Conservation (phyloP, 2,329 filamentous ascomycete species). For the Lasiodiplodia citricola region DNA sequence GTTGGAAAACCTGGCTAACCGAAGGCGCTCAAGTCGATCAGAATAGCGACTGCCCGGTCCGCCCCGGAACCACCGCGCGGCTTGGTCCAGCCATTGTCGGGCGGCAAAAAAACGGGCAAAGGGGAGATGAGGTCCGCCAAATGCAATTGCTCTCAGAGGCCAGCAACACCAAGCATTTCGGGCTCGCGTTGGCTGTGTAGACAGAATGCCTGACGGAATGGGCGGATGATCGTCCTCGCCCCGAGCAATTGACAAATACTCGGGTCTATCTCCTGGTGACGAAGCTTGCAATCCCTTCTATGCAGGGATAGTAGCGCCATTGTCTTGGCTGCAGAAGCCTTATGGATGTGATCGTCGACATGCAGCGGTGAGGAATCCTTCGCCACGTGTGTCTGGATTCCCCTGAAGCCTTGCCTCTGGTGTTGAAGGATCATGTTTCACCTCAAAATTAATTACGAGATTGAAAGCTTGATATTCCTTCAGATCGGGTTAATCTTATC, state of each 20-base stretch:
- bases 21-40: neutral
- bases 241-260: constrained; percentile 6
- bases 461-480: neutral
- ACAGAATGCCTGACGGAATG: neutral
- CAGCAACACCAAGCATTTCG: neutral
- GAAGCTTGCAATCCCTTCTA: neutral
- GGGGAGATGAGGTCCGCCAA: neutral
- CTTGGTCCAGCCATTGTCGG: neutral
- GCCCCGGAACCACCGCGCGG: neutral
- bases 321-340: neutral
- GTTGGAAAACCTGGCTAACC: neutral
- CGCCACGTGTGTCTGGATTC: neutral
- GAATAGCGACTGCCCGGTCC: neutral
- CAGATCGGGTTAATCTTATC: neutral
- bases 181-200: neutral
- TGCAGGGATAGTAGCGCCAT: constrained; percentile 5
- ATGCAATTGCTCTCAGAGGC: neutral
- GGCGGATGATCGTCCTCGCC: constrained; percentile 14
- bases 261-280: neutral
- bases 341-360: neutral
- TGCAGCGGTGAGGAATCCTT: constrained; percentile 1
- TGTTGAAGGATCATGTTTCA: neutral
- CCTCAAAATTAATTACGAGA: neutral
- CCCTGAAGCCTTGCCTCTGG: neutral
- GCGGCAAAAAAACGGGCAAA: neutral